phyloP scores from a whole-genome alignment of 306 rosid genomes.

The Vigna hirtella region DNA sequence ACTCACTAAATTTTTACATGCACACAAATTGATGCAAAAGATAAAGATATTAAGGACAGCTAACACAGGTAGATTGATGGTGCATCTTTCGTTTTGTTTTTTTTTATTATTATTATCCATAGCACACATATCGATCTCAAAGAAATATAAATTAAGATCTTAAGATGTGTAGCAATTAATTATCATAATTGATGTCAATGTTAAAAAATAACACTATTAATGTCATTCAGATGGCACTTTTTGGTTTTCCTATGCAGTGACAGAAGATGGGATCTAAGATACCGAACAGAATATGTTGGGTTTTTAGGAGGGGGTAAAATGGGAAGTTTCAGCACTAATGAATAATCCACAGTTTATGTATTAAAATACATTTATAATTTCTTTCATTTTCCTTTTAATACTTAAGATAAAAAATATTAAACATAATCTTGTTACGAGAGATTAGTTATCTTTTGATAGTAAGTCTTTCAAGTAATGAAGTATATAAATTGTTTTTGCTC shows the following conservation, averaged over 20 bases:
- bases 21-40: neutral
- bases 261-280: neutral
- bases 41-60: neutral
- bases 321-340: no score
- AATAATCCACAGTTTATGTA: no score
- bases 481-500: no score
- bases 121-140: slow-evolving; percentile 18
- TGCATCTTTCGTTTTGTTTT: neutral
- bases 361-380: no score
- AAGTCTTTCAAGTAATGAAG: no score
- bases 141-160: slow-evolving; percentile 2
- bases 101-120: neutral
- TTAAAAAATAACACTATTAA: slow-evolving; percentile 11
- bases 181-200: neutral
- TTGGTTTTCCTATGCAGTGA: neutral
- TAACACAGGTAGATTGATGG: neutral
- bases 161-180: neutral
- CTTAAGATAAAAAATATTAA: no score
- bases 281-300: no score
- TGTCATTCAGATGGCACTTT: neutral
- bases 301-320: no score
- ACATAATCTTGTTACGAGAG: no score
- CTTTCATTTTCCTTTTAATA: no score
- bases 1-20: neutral
- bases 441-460: no score